phyloP scores from a whole-genome alignment of 2,329 filamentous ascomycete genomes.

The Aaosphaeria arxii region DNA sequence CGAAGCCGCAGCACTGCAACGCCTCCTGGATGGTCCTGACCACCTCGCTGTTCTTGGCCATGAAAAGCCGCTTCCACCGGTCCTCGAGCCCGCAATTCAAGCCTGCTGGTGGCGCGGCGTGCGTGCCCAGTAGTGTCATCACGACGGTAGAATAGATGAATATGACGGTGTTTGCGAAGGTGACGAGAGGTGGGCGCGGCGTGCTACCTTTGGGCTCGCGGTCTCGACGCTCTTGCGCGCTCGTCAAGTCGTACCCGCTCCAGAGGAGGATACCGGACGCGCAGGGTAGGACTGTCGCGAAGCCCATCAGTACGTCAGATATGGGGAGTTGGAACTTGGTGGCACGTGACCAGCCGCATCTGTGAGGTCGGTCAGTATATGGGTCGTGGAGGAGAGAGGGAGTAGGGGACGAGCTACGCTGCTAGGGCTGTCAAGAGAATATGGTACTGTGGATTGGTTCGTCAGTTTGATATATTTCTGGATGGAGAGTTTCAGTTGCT shows the following conservation, averaged over 20 bases:
- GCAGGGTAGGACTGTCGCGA: conserved; percentile 42
- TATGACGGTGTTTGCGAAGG: conserved; percentile 37
- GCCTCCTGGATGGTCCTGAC: conserved; percentile 64
- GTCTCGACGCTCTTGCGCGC: conserved; percentile 26
- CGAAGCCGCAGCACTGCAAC: conserved; percentile 65
- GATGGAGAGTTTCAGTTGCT: conserved; percentile 2
- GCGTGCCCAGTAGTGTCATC: conserved; percentile 45
- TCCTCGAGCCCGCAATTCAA: conserved; percentile 56
- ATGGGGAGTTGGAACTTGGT: conserved; percentile 42
- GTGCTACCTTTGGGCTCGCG: conserved; percentile 30
- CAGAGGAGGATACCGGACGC: conserved; percentile 44
- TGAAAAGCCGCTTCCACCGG: conserved; percentile 56
- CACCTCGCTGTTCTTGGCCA: conserved; percentile 46
- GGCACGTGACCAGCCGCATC: conserved; percentile 28
- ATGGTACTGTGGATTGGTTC: conserved; percentile 36
- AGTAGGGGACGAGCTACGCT: conserved; percentile 17
- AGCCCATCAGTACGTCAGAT: conserved; percentile 38
- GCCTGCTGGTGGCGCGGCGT: conserved; percentile 36
- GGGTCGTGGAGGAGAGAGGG: neutral
- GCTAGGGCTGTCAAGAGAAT: conserved; percentile 39
- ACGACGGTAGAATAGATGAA: conserved; percentile 43
- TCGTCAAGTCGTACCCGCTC: conserved; percentile 33
- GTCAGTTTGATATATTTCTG: neutral
- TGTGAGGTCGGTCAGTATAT: conserved; percentile 11
- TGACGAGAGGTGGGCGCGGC: conserved; percentile 32